Base-by-base conservation (phyloP, 805 yeast genomes). In the Metschnikowia corniflorae region DNA sequence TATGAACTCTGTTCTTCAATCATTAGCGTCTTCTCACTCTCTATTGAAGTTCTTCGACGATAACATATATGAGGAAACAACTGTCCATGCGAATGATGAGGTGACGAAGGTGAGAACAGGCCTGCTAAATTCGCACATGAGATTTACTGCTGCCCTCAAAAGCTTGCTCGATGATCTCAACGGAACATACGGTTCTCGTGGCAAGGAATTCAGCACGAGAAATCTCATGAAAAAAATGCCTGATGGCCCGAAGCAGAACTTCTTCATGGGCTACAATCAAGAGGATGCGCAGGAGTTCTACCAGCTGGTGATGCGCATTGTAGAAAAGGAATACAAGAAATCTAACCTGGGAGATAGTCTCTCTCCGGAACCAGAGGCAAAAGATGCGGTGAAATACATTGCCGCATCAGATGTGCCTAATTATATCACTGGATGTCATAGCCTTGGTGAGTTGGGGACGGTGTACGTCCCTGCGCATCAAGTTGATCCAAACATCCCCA, bases 271-370 rank as follows among this genome's bases (percentile, higher is more conserved):
- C 2, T 86, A 86, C 55, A 87, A 86, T 53, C 97, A 89, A 62
- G 96, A 89, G 58, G 97, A 89, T 63, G 97, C 97, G 0, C 96
- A 89, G 60, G 97, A 89, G 58, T 89, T 89, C 53, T 89, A 89
- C 65, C 97, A 89, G 57, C 71, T 81, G 34, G 73, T 84, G 2
- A 68, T 85, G 71, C 70, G 75, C 27, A 77, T 82, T 39, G 63
- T 85, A 21, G 94, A 85, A 52, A 65, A 65, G 26, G 85, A 80
- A 36, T 63, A 57, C 58, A 67, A 62, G 57, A 57, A 55, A n/a
- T 41, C 33, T 17, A 26, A 9, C 16, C 29, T n/a, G 21, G 45
- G 51, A 18, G 50, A 60, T 33, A 43, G 57, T 29, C 23, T 52
- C 3, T 44, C 58, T 16, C 56, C 56, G 7, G 55, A 53, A 20